A percentile compares a stretch with the other conserved stretches of the same genome.
Evolutionary conservation across 176 grass and related monocot species (phyloP).

Genomic region (Oryza officinalis): DNA sequence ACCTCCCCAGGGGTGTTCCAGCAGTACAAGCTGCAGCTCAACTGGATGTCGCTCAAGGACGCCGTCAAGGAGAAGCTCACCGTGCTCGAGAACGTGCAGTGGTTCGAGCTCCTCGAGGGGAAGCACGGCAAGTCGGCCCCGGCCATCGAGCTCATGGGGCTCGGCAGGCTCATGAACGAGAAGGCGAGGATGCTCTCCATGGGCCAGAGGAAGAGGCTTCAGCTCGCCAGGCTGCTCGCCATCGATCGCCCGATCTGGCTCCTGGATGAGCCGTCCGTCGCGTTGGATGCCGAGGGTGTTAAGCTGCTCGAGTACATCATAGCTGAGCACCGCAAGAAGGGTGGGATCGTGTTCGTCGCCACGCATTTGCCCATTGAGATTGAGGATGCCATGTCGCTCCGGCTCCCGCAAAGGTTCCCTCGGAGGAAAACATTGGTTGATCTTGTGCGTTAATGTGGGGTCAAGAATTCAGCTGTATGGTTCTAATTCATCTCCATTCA

Average conservation of each 20-base stretch:
- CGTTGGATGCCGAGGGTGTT: slow-evolving; percentile 72
- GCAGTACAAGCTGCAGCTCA: slow-evolving; percentile 94
- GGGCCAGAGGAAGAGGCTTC: slow-evolving; percentile 88
- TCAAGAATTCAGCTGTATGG: slow-evolving; percentile 30
- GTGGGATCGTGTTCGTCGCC: slow-evolving; percentile 90
- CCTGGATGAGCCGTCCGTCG: slow-evolving; percentile 92
- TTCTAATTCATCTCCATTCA: slow-evolving; percentile 29
- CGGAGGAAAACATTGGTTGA: slow-evolving; percentile 79
- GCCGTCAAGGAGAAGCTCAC: slow-evolving; percentile 84
- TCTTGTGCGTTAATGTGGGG: slow-evolving; percentile 70
- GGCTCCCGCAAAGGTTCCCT: slow-evolving; percentile 87
- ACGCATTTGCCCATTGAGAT: slow-evolving; percentile 79
- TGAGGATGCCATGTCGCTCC: slow-evolving; percentile 81
- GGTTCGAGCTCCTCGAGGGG: slow-evolving; percentile 96
- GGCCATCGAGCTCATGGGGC: slow-evolving; percentile 87
- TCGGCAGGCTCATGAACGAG: slow-evolving; percentile 85
- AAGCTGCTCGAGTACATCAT: slow-evolving; percentile 81
- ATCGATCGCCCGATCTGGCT: slow-evolving; percentile 93
- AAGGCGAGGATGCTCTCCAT: slow-evolving; percentile 96
- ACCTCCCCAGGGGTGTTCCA: slow-evolving; percentile 83
- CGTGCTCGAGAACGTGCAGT: slow-evolving; percentile 92
- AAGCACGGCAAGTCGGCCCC: slow-evolving; percentile 60
- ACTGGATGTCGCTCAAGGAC: slow-evolving; percentile 89
- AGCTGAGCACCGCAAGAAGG: slow-evolving; percentile 85
- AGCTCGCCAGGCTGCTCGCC: slow-evolving; percentile 76